Base-by-base conservation (phyloP, 495 filamentous ascomycete species). In the Usnea hakonensis region DNA sequence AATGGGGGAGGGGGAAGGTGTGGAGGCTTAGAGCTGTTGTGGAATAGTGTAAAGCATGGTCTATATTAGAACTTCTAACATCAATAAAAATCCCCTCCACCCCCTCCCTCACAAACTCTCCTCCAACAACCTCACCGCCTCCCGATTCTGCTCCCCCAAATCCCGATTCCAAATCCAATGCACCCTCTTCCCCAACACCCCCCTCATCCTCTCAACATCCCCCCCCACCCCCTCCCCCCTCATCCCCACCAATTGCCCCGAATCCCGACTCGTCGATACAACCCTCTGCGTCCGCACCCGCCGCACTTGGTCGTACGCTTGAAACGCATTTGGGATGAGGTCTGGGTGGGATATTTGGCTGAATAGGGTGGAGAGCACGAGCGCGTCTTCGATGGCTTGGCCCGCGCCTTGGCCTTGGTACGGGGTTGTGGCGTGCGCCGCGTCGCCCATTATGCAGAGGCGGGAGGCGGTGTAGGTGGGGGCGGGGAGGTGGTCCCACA, bases 371-470 rank as follows among this genome's bases (percentile, higher is more conserved):
- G 73, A 67, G 3, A 66, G 56, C 2, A 66, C 46, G 0, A 64
- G 11, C 1, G 71, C 75, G 43, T 77, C 76, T 66, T 78, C 76
- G 37, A 78, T 71, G 1, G 74, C 69, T 37, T 72, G 65, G 23
- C 66, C 73, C 3, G 71, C 72, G 8, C 75, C 76, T 44, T 75
- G 69, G 6, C 72, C 77, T 54, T 77, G 73, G 33, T 68, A 57
- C 0, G 73, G 74, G 8, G 69, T 67, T 70, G 76, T 74, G 7
- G 76, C 74, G 60, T 79, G 77, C 1, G 77, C 75, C 0, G 77
- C 76, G 50, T 79, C 77, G 21, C 75, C 77, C 46, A 78, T 72
- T 26, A 79, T 65, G 17, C 75, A 70, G 16, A 69, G 64, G 1
- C 76, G 68, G 26, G 72, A 75, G 19, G 63, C 63, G 30, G 63